phyloP scores from a whole-genome alignment of 2,329 filamentous ascomycete species.

The Dothidotthia symphoricarpi region DNA sequence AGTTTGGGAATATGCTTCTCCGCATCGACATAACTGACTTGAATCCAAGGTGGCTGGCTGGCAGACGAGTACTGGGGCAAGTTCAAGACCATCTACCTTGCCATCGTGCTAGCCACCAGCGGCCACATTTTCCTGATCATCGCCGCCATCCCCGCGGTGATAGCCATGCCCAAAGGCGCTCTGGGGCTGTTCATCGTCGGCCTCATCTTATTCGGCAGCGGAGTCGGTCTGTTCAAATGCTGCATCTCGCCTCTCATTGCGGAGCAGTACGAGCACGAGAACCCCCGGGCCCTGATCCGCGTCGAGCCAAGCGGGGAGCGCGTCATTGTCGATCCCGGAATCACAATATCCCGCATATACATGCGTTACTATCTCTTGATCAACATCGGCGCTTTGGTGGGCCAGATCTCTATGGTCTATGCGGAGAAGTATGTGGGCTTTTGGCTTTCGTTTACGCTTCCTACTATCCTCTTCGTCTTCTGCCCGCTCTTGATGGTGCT shows the following conservation, averaged over 20 bases:
- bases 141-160: conserved; percentile 51
- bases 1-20: conserved; percentile 1
- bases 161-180: conserved; percentile 37
- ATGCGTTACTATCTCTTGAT: conserved; percentile 71
- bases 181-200: conserved; percentile 52
- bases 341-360: conserved; percentile 65
- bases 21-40: conserved; percentile 35
- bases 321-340: conserved; percentile 66
- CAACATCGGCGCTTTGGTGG: conserved; percentile 62
- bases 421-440: conserved; percentile 73
- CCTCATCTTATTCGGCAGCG: conserved; percentile 45
- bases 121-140: conserved; percentile 55
- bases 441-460: conserved; percentile 67
- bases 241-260: conserved; percentile 60
- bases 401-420: conserved; percentile 68
- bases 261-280: conserved; percentile 64
- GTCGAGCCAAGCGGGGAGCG: conserved; percentile 58
- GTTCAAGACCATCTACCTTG: conserved; percentile 58
- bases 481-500: conserved; percentile 57
- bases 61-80: conserved; percentile 60
- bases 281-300: conserved; percentile 48
- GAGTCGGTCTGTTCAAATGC: conserved; percentile 46
- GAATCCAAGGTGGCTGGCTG: conserved; percentile 55
- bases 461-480: conserved; percentile 61
- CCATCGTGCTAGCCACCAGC: conserved; percentile 57